A percentile compares a stretch with the other conserved stretches of the same genome.
phyloP scores from a whole-genome alignment of 2,329 filamentous ascomycete genomes.

The Ustilaginoidea virens region DNA sequence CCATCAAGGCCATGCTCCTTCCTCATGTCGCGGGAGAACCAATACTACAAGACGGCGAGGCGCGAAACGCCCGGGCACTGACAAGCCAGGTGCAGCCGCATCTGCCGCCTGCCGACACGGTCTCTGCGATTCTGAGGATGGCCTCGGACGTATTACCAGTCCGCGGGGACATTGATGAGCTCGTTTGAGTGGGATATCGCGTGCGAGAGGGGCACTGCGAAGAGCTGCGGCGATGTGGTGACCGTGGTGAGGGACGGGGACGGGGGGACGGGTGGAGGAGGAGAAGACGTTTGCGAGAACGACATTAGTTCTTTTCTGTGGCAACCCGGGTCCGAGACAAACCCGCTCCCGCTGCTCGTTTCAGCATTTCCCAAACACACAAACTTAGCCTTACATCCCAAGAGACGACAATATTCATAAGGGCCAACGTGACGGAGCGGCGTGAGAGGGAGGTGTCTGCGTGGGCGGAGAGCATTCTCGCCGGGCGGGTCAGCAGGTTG shows the following conservation, averaged over 20 bases:
- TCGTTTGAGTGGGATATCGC: constrained; percentile 40
- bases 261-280: constrained; percentile 43
- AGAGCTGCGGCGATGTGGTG: constrained; percentile 27
- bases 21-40: constrained; percentile 21
- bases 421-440: constrained; percentile 63
- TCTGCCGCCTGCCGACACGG: constrained; percentile 50
- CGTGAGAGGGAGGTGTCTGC: constrained; percentile 42
- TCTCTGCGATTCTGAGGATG: constrained; percentile 42
- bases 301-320: constrained; percentile 1
- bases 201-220: constrained; percentile 40
- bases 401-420: constrained; percentile 84
- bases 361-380: too few species aligned
- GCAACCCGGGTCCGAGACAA: too few species aligned
- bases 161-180: constrained; percentile 37
- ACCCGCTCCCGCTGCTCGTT: too few species aligned
- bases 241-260: constrained; percentile 22
- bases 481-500: constrained; percentile 30
- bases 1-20: constrained; percentile 19
- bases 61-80: constrained; percentile 48
- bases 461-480: constrained; percentile 38
- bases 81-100: constrained; percentile 37
- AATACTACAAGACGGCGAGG: constrained; percentile 41
- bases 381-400: constrained; percentile 96
- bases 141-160: constrained; percentile 41
- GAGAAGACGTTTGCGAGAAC: constrained; percentile 55